Base-by-base conservation (phyloP, 495 filamentous ascomycete species). In the Neurospora sp. region DNA sequence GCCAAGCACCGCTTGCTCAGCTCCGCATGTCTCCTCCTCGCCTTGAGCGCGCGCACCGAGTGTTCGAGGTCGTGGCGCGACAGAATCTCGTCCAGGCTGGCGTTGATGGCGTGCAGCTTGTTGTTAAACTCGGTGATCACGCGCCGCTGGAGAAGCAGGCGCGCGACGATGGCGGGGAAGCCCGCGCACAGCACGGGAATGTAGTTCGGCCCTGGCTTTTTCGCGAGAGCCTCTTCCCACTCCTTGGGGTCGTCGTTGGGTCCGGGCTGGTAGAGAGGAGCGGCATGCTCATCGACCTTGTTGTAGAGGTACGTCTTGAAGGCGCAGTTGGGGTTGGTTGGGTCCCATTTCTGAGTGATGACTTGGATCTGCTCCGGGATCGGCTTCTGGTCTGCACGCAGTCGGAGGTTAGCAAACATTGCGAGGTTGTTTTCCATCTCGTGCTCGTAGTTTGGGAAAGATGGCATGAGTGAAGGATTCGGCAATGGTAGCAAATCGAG, bases 281-380 rank as follows among this genome's bases (percentile, higher is more conserved):
- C 91, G 70, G 88, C 84, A 22, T 92, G 89, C 75, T 94, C 89
- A 20, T 90, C 89, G 71, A 97, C 93, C 74, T 91, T 87, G 82
- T 99, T 98, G 84, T 98, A 99, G 79, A 98, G 92, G 79, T 99
- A 98, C 70, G 91, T 84, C 77, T 93, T 90, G 83, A 99, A 96
- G 6, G 87, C 90, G 72, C 93, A 97, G 73, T 88, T 85, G 12
- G 87, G 88, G 76, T 84, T 88, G 8, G 83, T 79, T 2, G 92
- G 88, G 74, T 94, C 87, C 96, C 96, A 99, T 85, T 97, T 97
- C 41, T 90, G 85, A 53, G 87, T 84, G 73, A 98, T 86, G 27
- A 90, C 86, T 70, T 88, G 81, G 69, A 98, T 93, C 82, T 98
- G 95, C 74, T 96, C 93, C 17, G 89, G 88, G 16, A 97, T 89